A percentile compares a stretch with the other conserved stretches of the same genome.
These are phyloP conservation scores for Blastomyces parvus DNA, from an alignment of 2,329 filamentous ascomycete species.

Conservation along the genomic window DNA sequence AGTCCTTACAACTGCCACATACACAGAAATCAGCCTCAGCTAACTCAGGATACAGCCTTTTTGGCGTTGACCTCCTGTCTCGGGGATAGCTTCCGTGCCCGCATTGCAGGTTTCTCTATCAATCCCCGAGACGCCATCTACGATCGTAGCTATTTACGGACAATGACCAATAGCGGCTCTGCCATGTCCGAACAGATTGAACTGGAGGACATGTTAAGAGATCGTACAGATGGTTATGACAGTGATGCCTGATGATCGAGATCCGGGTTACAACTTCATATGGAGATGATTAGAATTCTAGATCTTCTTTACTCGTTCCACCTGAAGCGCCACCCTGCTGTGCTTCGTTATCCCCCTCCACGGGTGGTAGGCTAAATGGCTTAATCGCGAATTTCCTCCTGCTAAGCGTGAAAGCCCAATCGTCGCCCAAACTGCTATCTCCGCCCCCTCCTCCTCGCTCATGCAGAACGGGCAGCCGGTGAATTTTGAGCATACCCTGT, in stretches of 20 bases:
- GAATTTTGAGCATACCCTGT: conserved; percentile 76
- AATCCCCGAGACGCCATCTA: conserved; percentile 41
- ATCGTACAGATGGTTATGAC: conserved; percentile 29
- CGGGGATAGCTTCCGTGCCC: conserved; percentile 44
- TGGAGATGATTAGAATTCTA: conserved; percentile 55
- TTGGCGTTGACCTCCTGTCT: conserved; percentile 48
- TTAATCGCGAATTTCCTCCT: conserved; percentile 74
- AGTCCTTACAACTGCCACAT: conserved; percentile 10
- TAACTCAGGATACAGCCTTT: conserved; percentile 29
- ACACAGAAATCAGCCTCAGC: neutral
- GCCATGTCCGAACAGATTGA: conserved; percentile 54
- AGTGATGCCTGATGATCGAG: conserved; percentile 11
- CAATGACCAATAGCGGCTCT: conserved; percentile 45
- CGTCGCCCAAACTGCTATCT: conserved; percentile 61
- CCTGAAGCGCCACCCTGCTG: conserved; percentile 39
- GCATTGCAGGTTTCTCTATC: conserved; percentile 36
- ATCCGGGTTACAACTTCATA: neutral
- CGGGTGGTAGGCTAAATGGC: conserved; percentile 79
- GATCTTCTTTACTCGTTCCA: conserved; percentile 38
- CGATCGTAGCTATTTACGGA: conserved; percentile 47
- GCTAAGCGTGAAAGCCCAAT: conserved; percentile 84
- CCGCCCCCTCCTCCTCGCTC: conserved; percentile 82
- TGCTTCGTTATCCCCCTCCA: conserved; percentile 62
- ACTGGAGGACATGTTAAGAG: conserved; percentile 50
- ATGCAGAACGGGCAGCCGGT: conserved; percentile 73